These are phyloP conservation scores for Hibiscus tridactylites DNA, from an alignment of 345 rosid species.

Conservation along the genomic window DNA sequence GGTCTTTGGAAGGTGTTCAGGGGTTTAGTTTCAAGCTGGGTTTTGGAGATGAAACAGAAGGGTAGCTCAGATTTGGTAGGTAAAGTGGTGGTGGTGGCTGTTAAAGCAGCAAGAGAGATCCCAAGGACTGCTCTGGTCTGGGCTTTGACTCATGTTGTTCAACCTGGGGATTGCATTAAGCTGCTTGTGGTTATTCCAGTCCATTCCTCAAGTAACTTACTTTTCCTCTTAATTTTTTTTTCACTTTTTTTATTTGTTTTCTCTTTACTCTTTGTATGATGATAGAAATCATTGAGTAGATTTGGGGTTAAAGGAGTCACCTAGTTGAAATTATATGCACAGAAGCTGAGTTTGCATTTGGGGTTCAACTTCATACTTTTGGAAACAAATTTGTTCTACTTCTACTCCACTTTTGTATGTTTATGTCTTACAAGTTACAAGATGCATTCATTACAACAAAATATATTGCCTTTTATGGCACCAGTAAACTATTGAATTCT, in stretches of 20 bases:
- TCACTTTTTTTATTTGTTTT: neutral
- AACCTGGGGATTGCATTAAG: conserved; percentile 78
- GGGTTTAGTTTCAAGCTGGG: neutral
- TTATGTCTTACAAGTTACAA: neutral
- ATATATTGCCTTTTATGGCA: neutral
- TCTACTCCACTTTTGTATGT: neutral
- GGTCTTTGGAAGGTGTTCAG: conserved; percentile 14
- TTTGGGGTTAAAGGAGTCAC: neutral
- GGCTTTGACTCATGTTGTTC: conserved; percentile 93
- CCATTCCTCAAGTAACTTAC: conserved; percentile 44
- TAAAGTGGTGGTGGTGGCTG: conserved; percentile 78
- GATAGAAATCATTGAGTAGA: neutral
- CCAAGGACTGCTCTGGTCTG: conserved; percentile 71
- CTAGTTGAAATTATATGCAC: neutral
- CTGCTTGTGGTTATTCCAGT: conserved; percentile 81
- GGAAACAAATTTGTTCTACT: neutral
- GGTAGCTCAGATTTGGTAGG: conserved; percentile 40
- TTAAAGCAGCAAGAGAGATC: conserved; percentile 80
- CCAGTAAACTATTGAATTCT: neutral
- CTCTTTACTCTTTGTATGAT: neutral
- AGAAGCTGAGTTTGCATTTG: too few relatives aligned
- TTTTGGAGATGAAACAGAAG: conserved; percentile 38
- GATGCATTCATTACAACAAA: neutral
- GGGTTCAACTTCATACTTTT: too few relatives aligned
- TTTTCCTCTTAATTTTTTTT: neutral